These are phyloP conservation scores for Scleroderma citrinum DNA, from an alignment of 768 basidiomycete species.

Conservation along the genomic window DNA sequence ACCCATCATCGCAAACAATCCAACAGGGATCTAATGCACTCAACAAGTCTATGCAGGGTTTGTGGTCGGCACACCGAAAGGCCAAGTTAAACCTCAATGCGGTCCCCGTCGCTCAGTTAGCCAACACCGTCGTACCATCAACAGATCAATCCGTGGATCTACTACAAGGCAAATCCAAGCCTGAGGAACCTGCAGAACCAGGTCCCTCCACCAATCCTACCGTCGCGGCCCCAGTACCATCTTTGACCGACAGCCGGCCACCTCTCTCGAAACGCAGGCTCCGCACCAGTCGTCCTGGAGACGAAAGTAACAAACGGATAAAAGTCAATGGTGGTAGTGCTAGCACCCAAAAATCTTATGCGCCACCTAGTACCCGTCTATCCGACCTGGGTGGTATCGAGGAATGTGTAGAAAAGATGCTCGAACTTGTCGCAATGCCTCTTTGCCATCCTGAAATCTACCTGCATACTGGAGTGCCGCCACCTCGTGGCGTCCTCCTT, in stretches of 20 bases:
- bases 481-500: slow-evolving; percentile 86
- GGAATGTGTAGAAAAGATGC: slow-evolving; percentile 81
- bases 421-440: slow-evolving; percentile 96
- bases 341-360: slow-evolving; percentile 54
- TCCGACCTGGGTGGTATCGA: slow-evolving; percentile 88
- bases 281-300: slow-evolving; percentile 34
- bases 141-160: slow-evolving; percentile 24
- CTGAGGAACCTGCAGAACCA: slow-evolving; percentile 12
- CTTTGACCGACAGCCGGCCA: slow-evolving; percentile 8
- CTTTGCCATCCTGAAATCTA: slow-evolving; percentile 94
- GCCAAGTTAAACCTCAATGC: slow-evolving; percentile 66
- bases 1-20: slow-evolving; percentile 11
- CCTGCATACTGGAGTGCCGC: slow-evolving; percentile 85
- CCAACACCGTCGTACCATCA: slow-evolving; percentile 1
- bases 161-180: slow-evolving; percentile 8
- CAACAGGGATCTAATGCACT: slow-evolving; percentile 64
- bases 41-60: slow-evolving; percentile 73
- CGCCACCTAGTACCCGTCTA: slow-evolving; percentile 70
- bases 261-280: slow-evolving; percentile 55
- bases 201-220: slow-evolving; percentile 10
- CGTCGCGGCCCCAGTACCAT: slow-evolving; percentile 2
- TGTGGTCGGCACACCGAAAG: slow-evolving; percentile 66
- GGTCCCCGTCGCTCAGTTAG: slow-evolving; percentile 8
- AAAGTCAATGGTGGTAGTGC: not conserved
- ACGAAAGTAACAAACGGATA: slow-evolving; percentile 11